These are phyloP conservation scores for Lenwebbia sp. DNA, from an alignment of 345 rosid species.

Conservation along the genomic window DNA sequence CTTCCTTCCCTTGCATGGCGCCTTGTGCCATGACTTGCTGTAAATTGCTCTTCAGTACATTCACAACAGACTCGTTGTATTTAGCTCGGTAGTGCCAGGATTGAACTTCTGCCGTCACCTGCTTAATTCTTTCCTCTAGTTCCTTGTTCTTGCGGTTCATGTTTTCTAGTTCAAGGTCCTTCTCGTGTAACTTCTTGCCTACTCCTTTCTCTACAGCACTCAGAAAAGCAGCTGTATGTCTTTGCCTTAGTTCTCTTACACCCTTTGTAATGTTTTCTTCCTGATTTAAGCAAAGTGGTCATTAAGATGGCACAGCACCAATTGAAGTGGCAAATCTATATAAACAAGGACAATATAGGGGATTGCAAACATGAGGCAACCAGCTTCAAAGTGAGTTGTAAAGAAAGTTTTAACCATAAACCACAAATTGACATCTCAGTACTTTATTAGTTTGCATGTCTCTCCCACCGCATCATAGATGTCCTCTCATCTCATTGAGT, in stretches of 20 bases:
- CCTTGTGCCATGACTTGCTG: conserved; percentile 53
- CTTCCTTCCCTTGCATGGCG: conserved; percentile 43
- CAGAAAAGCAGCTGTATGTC: conserved; percentile 43
- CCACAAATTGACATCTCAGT: neutral
- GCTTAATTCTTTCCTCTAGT: conserved; percentile 50
- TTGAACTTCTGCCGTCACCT: conserved; percentile 40
- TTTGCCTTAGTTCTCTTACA: conserved; percentile 39
- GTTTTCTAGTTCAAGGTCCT: conserved; percentile 46
- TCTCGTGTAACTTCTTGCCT: conserved; percentile 45
- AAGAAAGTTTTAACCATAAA: neutral
- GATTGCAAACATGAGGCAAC: neutral
- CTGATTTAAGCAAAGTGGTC: conserved; percentile 16
- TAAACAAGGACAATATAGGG: neutral
- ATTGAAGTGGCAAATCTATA: neutral
- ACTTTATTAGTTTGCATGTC: neutral
- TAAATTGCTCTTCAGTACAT: conserved; percentile 45
- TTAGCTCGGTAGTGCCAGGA: conserved; percentile 64
- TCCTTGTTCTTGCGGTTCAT: conserved; percentile 56
- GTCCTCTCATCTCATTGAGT: neutral
- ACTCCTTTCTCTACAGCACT: conserved; percentile 45
- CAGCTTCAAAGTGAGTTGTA: neutral
- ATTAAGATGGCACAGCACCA: neutral
- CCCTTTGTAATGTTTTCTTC: conserved; percentile 52
- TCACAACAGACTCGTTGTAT: conserved; percentile 60
- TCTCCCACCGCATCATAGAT: neutral